Evolutionary conservation across 164 flowering plant species (phyloP).

Genomic region (Litsea cubeba): DNA sequence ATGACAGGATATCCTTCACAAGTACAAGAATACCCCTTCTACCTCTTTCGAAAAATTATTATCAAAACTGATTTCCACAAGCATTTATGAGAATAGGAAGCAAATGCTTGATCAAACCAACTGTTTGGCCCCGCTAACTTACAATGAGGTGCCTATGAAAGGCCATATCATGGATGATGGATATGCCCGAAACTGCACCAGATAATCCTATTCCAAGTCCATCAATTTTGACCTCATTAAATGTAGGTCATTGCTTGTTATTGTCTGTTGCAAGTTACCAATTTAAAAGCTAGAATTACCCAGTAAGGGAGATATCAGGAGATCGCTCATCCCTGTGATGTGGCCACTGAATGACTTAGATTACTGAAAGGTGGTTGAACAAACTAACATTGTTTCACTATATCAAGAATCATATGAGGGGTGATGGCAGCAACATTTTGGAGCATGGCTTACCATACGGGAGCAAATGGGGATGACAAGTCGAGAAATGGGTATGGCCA

Average conservation of each 20-base stretch:
- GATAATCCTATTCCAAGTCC: neutral
- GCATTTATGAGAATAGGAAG: no score
- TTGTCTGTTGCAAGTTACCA: neutral
- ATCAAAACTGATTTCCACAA: no score
- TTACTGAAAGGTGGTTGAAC: neutral
- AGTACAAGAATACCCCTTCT: no score
- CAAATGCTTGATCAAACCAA: no score
- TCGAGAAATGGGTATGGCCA: slow-evolving; percentile 72
- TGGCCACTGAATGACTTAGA: neutral
- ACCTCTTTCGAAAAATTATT: no score
- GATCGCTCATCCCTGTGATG: neutral
- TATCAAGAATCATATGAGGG: neutral
- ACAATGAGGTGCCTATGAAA: no score
- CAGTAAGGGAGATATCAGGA: neutral
- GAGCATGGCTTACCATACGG: slow-evolving; percentile 39
- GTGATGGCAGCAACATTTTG: neutral
- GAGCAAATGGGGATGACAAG: slow-evolving; percentile 54
- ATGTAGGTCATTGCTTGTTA: neutral
- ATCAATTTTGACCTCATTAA: neutral
- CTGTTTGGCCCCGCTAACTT: no score
- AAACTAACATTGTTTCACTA: neutral
- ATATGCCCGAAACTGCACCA: neutral
- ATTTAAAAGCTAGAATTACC: neutral
- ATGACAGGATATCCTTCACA: no score
- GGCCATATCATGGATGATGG: no score